Conservation (phyloP, 345 rosid genomes). For the sweet orange (Citrus sinensis) region DVS_A1.0 CM039162.1:26138001-26138500, state of each 20-base stretch:
- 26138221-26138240: too few species aligned
- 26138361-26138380: constrained; percentile 45
- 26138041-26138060: neutral
- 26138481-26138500: neutral
- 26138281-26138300: neutral
- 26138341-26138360: constrained; percentile 68
- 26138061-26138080: neutral
- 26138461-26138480: neutral
- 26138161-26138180: neutral
- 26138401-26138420: constrained; percentile 58
- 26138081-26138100: neutral
- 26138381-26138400: constrained; percentile 55
- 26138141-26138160: neutral
- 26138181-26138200: neutral
- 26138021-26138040: neutral
- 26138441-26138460: constrained; percentile 56
- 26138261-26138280: neutral
- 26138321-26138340: constrained; percentile 63
- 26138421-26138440: constrained; percentile 28
- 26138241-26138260: too few species aligned
- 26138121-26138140: neutral
- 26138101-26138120: neutral
- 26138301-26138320: constrained; percentile 40
- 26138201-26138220: neutral
- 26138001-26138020: neutral